Base-by-base conservation (phyloP, 2,329 filamentous ascomycete genomes). In the Aspergillus udagawae region DNA sequence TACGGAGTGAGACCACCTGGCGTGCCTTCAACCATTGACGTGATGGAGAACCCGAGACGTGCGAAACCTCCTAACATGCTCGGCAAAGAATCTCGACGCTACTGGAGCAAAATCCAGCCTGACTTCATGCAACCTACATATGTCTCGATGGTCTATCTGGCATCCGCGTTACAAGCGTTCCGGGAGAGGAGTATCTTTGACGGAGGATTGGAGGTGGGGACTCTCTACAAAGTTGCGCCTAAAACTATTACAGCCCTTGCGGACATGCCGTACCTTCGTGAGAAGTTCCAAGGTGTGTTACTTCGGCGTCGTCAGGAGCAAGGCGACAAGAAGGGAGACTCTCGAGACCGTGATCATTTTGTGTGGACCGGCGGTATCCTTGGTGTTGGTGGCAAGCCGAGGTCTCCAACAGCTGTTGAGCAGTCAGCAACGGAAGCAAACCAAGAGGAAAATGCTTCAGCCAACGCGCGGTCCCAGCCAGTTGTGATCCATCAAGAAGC, bases 121-220 rank as follows among this genome's bases (percentile, higher is more conserved):
- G 72, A 70, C 25, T 73, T 74, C 55, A 70, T 77, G 64, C 72
- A 75, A 54, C 78, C 78, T 14, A 74, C 74, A 6, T 80, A 80
- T 63, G 58, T 71, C 35, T 74, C 76, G 10, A 72, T 79, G 63
- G 71, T 80, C 14, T 71, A 76, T 55, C 66, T 80, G 25, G 75
- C 75, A 14, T 66, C 72, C n/a, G 69, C 73, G 9, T 64, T 79
- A 32, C 67, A 71, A 32, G 66, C 74, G 53, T 65, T 75, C 44
- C 72, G 73, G 41, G 66, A 67, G 17, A 66, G 65, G 29, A 76
- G 72, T 54, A 69, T 77, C 38, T 44, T 61, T 14, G 66, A 71
- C 38, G 73, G 74, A 44, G 68, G 63, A 5, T 51, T 59, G 14
- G 65, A 73, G 55, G 57, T 75, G 47, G 56, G 64, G 21, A 44